Conservation (phyloP, 2,329 filamentous ascomycete genomes). For the Drechslerella stenobrocha region DNA sequence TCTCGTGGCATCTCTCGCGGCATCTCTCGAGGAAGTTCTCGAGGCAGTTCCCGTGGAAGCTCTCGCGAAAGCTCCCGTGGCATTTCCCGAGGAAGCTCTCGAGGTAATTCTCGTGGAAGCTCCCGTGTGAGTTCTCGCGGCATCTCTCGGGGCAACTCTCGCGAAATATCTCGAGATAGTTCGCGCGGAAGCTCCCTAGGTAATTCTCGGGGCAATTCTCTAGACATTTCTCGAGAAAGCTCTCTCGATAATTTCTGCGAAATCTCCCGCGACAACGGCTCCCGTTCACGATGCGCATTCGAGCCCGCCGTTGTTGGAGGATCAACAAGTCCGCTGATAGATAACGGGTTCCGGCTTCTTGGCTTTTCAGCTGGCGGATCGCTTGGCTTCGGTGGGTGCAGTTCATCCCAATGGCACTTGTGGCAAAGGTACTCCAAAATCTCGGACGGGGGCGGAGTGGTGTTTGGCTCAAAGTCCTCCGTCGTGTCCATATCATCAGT, state of each 20-base stretch:
- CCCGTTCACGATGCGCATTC: conserved; percentile 13
- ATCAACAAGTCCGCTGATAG: conserved; percentile 43
- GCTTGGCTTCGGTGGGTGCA: conserved; percentile 45
- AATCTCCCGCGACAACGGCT: conserved; percentile 32
- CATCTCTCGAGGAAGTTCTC: conserved; percentile 9
- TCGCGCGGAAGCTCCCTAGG: conserved; percentile 36
- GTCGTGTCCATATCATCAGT: conserved; percentile 40
- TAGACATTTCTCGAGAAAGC: neutral
- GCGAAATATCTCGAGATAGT: neutral
- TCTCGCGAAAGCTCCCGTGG: conserved; percentile 45
- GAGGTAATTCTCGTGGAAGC: conserved; percentile 46
- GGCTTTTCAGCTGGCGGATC: conserved; percentile 38
- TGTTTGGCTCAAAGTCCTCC: conserved; percentile 26
- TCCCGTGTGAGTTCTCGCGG: conserved; percentile 34
- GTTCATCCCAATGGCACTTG: conserved; percentile 50
- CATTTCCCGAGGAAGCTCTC: conserved; percentile 10
- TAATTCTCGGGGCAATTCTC: conserved; percentile 6
- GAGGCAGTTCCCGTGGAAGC: conserved; percentile 46
- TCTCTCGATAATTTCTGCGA: conserved; percentile 47
- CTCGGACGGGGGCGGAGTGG: conserved; percentile 40
- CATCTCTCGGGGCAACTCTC: conserved; percentile 6
- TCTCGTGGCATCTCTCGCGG: conserved; percentile 46
- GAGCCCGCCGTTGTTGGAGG: conserved; percentile 27
- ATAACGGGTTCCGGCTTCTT: conserved; percentile 35
- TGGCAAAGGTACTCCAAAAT: conserved; percentile 51